Conservation (phyloP, 2,329 filamentous ascomycete genomes). For the Cladosporium sp. region DNA sequence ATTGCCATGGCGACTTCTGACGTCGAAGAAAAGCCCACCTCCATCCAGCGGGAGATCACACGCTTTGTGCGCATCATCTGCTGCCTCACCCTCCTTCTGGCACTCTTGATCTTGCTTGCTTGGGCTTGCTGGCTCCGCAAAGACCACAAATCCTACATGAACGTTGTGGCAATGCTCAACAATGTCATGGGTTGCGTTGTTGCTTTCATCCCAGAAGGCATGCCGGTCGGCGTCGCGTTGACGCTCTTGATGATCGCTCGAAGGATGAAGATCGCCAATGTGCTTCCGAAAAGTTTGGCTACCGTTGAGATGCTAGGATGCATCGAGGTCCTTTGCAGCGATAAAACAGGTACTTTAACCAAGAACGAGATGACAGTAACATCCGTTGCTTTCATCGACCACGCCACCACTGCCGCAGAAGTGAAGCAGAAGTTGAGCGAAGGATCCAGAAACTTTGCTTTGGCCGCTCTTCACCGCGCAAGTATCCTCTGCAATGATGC, state of each 20-base stretch:
- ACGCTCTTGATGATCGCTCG: constrained; percentile 49
- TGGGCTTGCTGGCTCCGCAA: constrained; percentile 48
- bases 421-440: constrained; percentile 32
- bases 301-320: constrained; percentile 50
- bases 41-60: constrained; percentile 48
- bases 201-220: constrained; percentile 36
- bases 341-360: constrained; percentile 49
- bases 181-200: constrained; percentile 48
- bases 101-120: constrained; percentile 47
- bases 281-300: constrained; percentile 47
- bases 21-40: constrained; percentile 43
- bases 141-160: constrained; percentile 45
- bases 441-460: background rate
- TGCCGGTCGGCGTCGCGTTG: constrained; percentile 34
- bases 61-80: constrained; percentile 51
- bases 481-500: constrained; percentile 49
- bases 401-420: constrained; percentile 31
- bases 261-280: constrained; percentile 47
- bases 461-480: constrained; percentile 35
- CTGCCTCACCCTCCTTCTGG: constrained; percentile 43
- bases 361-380: constrained; percentile 51
- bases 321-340: constrained; percentile 49
- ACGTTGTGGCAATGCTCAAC: constrained; percentile 49
- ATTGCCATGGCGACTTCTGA: constrained; percentile 44
- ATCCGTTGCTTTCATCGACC: constrained; percentile 43